These are phyloP conservation scores for Salmacisia buchloeana DNA, from an alignment of 1,284 basidiomycete species.

Conservation along the genomic window DNA sequence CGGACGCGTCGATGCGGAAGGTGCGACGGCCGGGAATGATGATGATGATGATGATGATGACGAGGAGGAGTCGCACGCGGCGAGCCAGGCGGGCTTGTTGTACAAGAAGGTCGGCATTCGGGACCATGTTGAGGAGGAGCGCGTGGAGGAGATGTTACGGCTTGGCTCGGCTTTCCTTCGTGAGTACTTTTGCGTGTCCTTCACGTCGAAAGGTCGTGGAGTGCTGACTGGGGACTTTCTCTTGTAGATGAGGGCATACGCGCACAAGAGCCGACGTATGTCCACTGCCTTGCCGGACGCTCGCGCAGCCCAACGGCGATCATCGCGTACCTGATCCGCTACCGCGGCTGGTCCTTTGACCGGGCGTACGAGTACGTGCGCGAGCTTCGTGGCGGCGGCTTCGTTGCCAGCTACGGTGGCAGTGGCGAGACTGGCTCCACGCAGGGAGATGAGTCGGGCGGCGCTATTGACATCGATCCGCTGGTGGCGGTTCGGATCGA, in stretches of 20 bases:
- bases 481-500: too few relatives aligned
- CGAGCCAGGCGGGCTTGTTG: background rate
- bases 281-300: slow-evolving; percentile 6
- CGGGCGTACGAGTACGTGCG: slow-evolving; percentile 8
- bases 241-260: background rate
- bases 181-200: too few relatives aligned
- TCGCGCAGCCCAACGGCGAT: background rate
- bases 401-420: background rate
- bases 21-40: too few relatives aligned
- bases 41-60: too few relatives aligned
- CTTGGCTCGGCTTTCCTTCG: slow-evolving; percentile 1
- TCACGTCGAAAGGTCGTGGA: too few relatives aligned
- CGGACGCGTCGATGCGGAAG: background rate
- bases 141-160: slow-evolving; percentile 6
- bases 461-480: background rate
- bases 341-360: background rate
- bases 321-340: slow-evolving; percentile 11
- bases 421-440: background rate
- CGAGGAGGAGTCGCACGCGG: background rate
- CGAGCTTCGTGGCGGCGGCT: background rate
- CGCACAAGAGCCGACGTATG: slow-evolving; percentile 1
- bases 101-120: slow-evolving; percentile 7
- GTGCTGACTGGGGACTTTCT: too few relatives aligned
- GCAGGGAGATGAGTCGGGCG: background rate
- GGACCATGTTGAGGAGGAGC: slow-evolving; percentile 6